These are phyloP conservation scores for Aspergillus tamarii DNA, from an alignment of 2,329 filamentous ascomycete species.

Conservation along the genomic window DNA sequence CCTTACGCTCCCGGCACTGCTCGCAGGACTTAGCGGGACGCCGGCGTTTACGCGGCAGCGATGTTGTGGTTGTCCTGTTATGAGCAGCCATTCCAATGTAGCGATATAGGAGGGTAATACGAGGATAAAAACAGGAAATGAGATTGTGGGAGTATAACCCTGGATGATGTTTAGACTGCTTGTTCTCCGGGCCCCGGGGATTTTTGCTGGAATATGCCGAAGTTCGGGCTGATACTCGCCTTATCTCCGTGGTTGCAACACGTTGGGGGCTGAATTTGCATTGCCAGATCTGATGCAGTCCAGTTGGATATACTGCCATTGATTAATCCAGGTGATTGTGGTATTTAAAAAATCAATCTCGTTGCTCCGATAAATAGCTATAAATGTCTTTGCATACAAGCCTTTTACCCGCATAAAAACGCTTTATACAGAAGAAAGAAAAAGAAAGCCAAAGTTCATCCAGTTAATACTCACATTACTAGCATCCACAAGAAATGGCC, in stretches of 20 bases:
- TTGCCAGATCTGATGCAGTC: too few relatives aligned
- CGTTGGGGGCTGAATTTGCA: too few relatives aligned
- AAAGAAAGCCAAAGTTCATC: background rate
- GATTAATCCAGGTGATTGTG: too few relatives aligned
- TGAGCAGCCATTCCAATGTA: background rate
- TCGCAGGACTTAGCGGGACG: conserved; percentile 33
- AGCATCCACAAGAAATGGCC: background rate
- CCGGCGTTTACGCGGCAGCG: conserved; percentile 25
- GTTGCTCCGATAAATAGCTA: too few relatives aligned
- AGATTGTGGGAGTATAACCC: too few relatives aligned
- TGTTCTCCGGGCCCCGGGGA: background rate
- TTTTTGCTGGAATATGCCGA: background rate
- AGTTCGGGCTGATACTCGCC: background rate
- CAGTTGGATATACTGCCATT: too few relatives aligned
- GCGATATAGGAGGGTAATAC: background rate
- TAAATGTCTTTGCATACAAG: too few relatives aligned
- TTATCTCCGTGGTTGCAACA: background rate
- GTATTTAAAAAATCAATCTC: too few relatives aligned
- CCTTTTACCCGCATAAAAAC: too few relatives aligned
- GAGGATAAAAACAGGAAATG: too few relatives aligned
- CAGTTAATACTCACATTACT: background rate
- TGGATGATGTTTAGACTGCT: background rate
- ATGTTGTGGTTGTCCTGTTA: background rate
- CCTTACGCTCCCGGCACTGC: conserved; percentile 34
- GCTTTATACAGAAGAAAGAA: too few relatives aligned